Evolutionary conservation across 495 filamentous ascomycete species (phyloP).

Genomic region (Astrothelium subdiscretum): DNA sequence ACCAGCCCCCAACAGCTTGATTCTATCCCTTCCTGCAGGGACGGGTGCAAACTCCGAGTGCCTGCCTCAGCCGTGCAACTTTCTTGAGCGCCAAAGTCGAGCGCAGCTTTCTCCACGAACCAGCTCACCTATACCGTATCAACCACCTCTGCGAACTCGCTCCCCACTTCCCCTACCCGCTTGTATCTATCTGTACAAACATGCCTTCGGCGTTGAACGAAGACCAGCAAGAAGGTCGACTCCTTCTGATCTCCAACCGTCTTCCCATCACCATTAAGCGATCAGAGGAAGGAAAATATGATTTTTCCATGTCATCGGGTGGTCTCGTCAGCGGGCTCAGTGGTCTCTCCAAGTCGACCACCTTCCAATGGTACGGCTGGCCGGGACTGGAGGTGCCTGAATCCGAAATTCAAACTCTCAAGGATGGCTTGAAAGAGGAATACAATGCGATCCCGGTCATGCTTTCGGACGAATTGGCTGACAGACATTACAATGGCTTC

Average conservation of each 20-base stretch:
- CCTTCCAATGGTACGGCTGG: constrained; percentile 97
- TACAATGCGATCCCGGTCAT: constrained; percentile 45
- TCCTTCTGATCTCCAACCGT: constrained; percentile 86
- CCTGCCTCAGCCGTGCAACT: not conserved
- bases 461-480: constrained; percentile 40
- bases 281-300: constrained; percentile 67
- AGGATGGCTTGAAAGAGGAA: constrained; percentile 31
- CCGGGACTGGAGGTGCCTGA: constrained; percentile 64
- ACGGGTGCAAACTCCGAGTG: not conserved
- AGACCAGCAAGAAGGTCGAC: constrained; percentile 26
- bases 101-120: not conserved
- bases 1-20: not conserved
- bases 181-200: not conserved
- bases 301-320: constrained; percentile 89
- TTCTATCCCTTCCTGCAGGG: not conserved
- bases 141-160: no score
- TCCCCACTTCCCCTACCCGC: not conserved
- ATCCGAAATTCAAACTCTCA: constrained; percentile 29
- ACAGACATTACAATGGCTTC: constrained; percentile 50
- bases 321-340: constrained; percentile 85
- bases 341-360: constrained; percentile 80
- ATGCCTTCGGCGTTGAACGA: constrained; percentile 16
- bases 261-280: constrained; percentile 92
- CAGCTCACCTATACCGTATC: no score
- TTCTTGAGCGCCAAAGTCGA: not conserved